A percentile compares a stretch with the other conserved stretches of the same genome.
phyloP scores from a whole-genome alignment of 2,329 filamentous ascomycete species.

The Penicillium hesseltinei region DNA sequence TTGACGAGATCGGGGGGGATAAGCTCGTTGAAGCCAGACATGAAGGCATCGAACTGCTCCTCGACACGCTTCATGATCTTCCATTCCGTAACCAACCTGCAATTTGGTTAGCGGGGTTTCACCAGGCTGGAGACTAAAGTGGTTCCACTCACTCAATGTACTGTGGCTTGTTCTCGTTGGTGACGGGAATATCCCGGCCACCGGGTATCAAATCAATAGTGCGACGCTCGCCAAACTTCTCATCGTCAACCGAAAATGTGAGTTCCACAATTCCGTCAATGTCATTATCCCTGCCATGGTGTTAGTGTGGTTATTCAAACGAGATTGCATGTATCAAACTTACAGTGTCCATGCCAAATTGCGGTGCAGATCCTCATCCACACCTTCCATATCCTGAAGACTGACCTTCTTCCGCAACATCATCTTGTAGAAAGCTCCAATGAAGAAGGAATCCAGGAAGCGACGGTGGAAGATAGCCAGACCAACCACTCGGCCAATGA shows the following conservation, averaged over 20 bases:
- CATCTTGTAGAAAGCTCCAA: constrained; percentile 99
- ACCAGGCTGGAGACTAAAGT: neutral
- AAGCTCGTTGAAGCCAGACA: constrained; percentile 94
- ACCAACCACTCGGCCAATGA: constrained; percentile 95
- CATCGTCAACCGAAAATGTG: constrained; percentile 95
- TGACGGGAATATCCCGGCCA: constrained; percentile 90
- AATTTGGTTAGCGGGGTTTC: neutral
- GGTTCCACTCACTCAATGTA: constrained; percentile 76
- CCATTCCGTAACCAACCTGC: constrained; percentile 91
- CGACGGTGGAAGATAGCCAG: constrained; percentile 96
- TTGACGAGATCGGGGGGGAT: constrained; percentile 96
- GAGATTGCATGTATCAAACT: constrained; percentile 25
- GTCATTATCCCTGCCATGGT: constrained; percentile 70
- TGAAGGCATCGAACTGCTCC: constrained; percentile 97
- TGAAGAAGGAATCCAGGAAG: constrained; percentile 98
- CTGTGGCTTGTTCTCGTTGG: constrained; percentile 98
- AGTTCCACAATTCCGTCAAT: constrained; percentile 93
- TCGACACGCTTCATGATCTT: constrained; percentile 97
- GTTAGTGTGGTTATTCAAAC: constrained; percentile 19
- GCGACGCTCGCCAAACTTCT: constrained; percentile 90
- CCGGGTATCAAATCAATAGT: constrained; percentile 91
- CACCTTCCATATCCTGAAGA: constrained; percentile 96
- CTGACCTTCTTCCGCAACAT: constrained; percentile 89
- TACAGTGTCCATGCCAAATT: constrained; percentile 92
- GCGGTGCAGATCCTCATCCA: constrained; percentile 95